phyloP scores from a whole-genome alignment of 2,329 filamentous ascomycete species.

The Huntiella decipiens region DNA sequence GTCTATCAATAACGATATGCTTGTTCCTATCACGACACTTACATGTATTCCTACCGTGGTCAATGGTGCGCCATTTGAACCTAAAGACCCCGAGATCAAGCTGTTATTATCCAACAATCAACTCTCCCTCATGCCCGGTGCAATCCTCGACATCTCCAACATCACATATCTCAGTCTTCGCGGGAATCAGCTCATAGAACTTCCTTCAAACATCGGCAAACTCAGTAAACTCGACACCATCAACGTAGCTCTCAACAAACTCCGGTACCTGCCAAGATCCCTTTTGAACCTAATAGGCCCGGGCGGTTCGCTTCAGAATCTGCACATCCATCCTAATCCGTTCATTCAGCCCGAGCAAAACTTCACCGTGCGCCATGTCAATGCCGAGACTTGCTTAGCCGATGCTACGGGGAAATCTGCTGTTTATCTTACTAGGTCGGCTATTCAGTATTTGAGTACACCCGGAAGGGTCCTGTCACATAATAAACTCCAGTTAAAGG shows the following conservation, averaged over 20 bases:
- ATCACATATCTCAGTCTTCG: conserved; percentile 48
- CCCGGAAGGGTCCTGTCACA: conserved; percentile 4
- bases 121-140: conserved; percentile 35
- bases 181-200: conserved; percentile 39
- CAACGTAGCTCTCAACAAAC: conserved; percentile 45
- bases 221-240: conserved; percentile 40
- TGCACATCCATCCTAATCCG: conserved; percentile 45
- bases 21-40: conserved; percentile 37
- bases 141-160: conserved; percentile 41
- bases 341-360: conserved; percentile 27
- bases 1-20: conserved; percentile 33
- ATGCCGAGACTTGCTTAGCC: conserved; percentile 5
- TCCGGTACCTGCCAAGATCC: conserved; percentile 43
- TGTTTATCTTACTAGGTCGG: conserved; percentile 9
- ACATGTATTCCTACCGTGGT: conserved; percentile 33
- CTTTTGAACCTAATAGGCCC: conserved; percentile 35
- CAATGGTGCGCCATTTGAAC: conserved; percentile 38
- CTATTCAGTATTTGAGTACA: conserved; percentile 8
- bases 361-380: conserved; percentile 9
- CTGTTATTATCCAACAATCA: conserved; percentile 43
- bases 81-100: conserved; percentile 38
- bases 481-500: conserved; percentile 1
- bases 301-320: conserved; percentile 25
- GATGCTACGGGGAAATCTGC: conserved; percentile 9
- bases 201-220: conserved; percentile 40